These are phyloP conservation scores for Chalara sp. DNA, from an alignment of 2,329 filamentous ascomycete genomes.

Conservation along the genomic window DNA sequence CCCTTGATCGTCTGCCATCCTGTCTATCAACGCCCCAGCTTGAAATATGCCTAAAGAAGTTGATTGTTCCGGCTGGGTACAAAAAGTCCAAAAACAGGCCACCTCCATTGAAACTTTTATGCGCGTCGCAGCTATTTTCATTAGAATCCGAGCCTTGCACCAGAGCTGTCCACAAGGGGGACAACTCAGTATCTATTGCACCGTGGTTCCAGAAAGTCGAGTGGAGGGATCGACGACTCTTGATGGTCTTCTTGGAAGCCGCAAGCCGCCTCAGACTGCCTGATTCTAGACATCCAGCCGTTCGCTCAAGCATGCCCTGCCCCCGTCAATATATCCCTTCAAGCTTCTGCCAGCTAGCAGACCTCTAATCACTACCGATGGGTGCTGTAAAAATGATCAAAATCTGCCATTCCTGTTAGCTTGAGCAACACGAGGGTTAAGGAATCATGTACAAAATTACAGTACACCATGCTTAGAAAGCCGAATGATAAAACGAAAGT, in stretches of 20 bases:
- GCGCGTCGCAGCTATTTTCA: too few relatives aligned
- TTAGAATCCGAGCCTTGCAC: slow-evolving; percentile 12
- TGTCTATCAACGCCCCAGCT: slow-evolving; percentile 19
- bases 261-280: slow-evolving; percentile 45
- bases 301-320: slow-evolving; percentile 51
- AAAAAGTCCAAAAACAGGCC: slow-evolving; percentile 31
- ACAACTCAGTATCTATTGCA: slow-evolving; percentile 29
- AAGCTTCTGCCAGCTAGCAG: too few relatives aligned
- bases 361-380: too few relatives aligned
- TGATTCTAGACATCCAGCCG: slow-evolving; percentile 48
- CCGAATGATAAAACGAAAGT: too few relatives aligned
- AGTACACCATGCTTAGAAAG: slow-evolving; percentile 17
- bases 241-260: slow-evolving; percentile 24
- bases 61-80: slow-evolving; percentile 32
- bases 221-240: slow-evolving; percentile 41
- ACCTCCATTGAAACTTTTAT: not conserved
- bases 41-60: slow-evolving; percentile 27
- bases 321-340: slow-evolving; percentile 3
- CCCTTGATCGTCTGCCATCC: slow-evolving; percentile 14
- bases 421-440: too few relatives aligned
- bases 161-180: slow-evolving; percentile 24
- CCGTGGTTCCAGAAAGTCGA: slow-evolving; percentile 50
- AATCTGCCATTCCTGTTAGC: too few relatives aligned
- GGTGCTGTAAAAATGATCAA: too few relatives aligned
- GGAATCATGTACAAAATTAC: slow-evolving; percentile 2